These are phyloP conservation scores for Cystobasidium tubakii DNA, from an alignment of 768 basidiomycete species.

Conservation along the genomic window DNA sequence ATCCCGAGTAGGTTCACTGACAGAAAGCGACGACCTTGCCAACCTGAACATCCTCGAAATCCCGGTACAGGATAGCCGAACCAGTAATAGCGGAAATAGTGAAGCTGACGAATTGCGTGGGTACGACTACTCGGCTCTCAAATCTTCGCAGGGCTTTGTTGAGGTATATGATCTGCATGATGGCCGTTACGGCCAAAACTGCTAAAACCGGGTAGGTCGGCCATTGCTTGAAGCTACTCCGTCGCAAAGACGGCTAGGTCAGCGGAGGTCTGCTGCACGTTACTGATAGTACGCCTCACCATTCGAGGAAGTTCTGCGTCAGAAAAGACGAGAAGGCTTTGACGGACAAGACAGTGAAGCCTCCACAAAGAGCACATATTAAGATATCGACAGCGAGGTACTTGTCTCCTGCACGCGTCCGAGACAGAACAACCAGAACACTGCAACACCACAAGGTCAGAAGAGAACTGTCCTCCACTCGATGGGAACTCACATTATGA, in stretches of 20 bases:
- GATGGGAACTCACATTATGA: slow-evolving; percentile 50
- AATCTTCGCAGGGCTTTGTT: slow-evolving; percentile 75
- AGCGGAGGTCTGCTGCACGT: neutral
- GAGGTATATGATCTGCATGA: slow-evolving; percentile 49
- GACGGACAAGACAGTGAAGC: slow-evolving; percentile 87
- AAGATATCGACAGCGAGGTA: slow-evolving; percentile 82
- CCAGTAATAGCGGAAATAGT: slow-evolving; percentile 87
- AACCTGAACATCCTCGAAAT: slow-evolving; percentile 56
- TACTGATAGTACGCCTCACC: slow-evolving; percentile 46
- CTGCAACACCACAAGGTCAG: slow-evolving; percentile 44
- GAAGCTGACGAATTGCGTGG: slow-evolving; percentile 90
- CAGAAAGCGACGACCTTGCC: slow-evolving; percentile 22
- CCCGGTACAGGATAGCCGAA: slow-evolving; percentile 86
- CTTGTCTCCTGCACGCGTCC: slow-evolving; percentile 59
- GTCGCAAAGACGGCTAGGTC: neutral
- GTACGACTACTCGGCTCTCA: slow-evolving; percentile 90
- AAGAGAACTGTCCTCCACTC: no score
- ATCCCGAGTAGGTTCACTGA: neutral
- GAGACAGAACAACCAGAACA: slow-evolving; percentile 61
- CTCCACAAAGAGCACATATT: slow-evolving; percentile 66
- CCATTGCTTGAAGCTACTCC: slow-evolving; percentile 59
- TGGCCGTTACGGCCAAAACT: slow-evolving; percentile 54
- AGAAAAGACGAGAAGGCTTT: slow-evolving; percentile 85
- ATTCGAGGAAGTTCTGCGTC: slow-evolving; percentile 67
- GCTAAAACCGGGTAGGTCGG: slow-evolving; percentile 73